Conservation (phyloP, 139 green algal genomes). For the Chlorella sp. region DNA sequence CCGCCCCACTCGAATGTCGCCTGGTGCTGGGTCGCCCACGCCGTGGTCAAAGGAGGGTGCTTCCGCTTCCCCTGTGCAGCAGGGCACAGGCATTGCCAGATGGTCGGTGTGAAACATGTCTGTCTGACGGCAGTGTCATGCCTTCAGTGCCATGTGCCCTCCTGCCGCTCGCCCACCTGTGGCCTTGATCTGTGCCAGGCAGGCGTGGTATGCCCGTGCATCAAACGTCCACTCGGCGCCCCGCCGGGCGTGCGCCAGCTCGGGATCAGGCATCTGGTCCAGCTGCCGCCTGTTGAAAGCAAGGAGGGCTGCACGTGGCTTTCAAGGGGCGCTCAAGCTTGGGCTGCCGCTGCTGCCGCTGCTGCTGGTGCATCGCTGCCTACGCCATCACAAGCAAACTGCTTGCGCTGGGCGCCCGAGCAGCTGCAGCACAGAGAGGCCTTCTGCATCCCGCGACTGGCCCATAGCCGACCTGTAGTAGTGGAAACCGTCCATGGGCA, state of each 20-base stretch:
- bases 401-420: too few relatives aligned
- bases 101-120: not conserved
- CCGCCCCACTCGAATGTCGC: conserved; percentile 57
- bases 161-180: too few relatives aligned
- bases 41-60: conserved; percentile 90
- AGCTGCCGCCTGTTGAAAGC: conserved; percentile 74
- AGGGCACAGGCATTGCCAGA: not conserved
- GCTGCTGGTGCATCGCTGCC: too few relatives aligned
- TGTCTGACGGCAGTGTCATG: too few relatives aligned
- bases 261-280: conserved; percentile 76
- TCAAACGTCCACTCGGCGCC: conserved; percentile 91
- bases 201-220: conserved; percentile 66
- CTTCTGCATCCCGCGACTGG: too few relatives aligned
- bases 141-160: too few relatives aligned
- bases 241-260: conserved; percentile 60
- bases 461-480: too few relatives aligned
- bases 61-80: conserved; percentile 21
- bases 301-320: conserved; percentile 72
- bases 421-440: too few relatives aligned
- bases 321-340: too few relatives aligned
- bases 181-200: conserved; percentile 47
- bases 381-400: too few relatives aligned
- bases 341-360: not conserved
- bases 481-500: conserved; percentile 78
- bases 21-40: conserved; percentile 71